Base-by-base conservation (phyloP, 768 basidiomycete species). In the Rhizopogon roseolus region DNA sequence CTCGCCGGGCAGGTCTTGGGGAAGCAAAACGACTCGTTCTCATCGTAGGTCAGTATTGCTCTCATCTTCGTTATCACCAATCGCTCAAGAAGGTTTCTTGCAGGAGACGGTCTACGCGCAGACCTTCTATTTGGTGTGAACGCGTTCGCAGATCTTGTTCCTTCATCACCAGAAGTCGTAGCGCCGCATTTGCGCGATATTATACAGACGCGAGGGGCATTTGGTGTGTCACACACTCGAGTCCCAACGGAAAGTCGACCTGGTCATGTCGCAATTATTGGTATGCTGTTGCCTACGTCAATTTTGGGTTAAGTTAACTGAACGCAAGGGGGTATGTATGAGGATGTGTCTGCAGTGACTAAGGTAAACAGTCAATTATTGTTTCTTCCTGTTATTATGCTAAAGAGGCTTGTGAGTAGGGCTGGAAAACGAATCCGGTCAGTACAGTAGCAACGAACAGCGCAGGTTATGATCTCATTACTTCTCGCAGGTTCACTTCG, bases 181-280 rank as follows among this genome's bases (percentile, higher is more conserved):
- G 92, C 92, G 4, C 92, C 91, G 0, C 75, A 90, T 67, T 64
- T 94, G 22, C 80, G 87, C 46, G 80, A 81, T 11, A 84, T 93
- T 50, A 76, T 76, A 8, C 79, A 86, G 57, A 70, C 69, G 6
- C 73, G 85, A 50, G 91, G 92, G 14, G 86, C 86, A 5, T 93
- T 86, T 67, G 92, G 92, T 6, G 77, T 94, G 19, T 90, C 87
- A 5, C 91, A 93, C 66, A 93, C 91, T 1, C 78, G 82, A 28
- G 91, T 93, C 3, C 92, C 92, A 19, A 94, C 92, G 5, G 92
- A 94, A 62, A 90, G 87, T 65, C 72, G 92, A 22, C 91, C 92
- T 1, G 92, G 92, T 8, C 92, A 93, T 65, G 90, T 94, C 25
- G 91, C 92, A 19, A 80, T 94, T 50, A 92, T 93, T 56, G 92